Base-by-base conservation (phyloP, 2,329 filamentous ascomycete species). In the Aspergillus sergii region DNA sequence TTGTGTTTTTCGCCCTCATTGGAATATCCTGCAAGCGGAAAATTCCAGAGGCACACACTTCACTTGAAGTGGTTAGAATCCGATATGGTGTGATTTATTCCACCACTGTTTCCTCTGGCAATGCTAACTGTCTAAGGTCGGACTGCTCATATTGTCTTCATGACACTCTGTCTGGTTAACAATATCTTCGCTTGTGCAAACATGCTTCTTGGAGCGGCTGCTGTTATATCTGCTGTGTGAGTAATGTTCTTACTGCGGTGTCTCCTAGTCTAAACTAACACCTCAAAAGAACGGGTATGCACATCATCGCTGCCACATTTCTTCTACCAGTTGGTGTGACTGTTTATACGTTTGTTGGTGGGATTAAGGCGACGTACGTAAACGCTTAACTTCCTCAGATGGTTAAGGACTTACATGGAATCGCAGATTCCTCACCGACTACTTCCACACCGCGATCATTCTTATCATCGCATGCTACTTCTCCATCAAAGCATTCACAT, bases 401-500 rank as follows among this genome's bases (percentile, higher is more conserved):
- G n/a, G n/a, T n/a, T n/a, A n/a, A n/a, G n/a, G n/a, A 21, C 63
- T 34, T 60, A 65, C 12, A 60, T 62, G 41, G 57, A 50, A 39
- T 32, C 10, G 48, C 28, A 79, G 75, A 0, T 79, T 79, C 59
- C 66, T 86, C 6, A 85, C 83, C 0, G 82, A 85, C 63, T 86
- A 84, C 64, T 79, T 85, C 30, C 84, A 87, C 65, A 87, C 84
- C 0, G 81, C 85, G 16, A 81, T 83, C 12, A 85, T 86, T 23
- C 78, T 84, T 1, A 81, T 86, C 30, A 81, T 86, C 26, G 77
- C 69, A 0, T 85, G 58, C 80, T 82, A 74, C 80, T 82, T 74
- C 79, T 85, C 71, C 73, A 80, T 84, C 65, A 80, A 81, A 3
- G 83, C 83, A 23, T 73, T 78, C 39, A 79, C 80, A 0, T 74